A percentile compares a stretch with the other conserved stretches of the same genome.
These are phyloP conservation scores for Trametes sanguinea DNA, from an alignment of 768 basidiomycete genomes.

Conservation along the genomic window DNA sequence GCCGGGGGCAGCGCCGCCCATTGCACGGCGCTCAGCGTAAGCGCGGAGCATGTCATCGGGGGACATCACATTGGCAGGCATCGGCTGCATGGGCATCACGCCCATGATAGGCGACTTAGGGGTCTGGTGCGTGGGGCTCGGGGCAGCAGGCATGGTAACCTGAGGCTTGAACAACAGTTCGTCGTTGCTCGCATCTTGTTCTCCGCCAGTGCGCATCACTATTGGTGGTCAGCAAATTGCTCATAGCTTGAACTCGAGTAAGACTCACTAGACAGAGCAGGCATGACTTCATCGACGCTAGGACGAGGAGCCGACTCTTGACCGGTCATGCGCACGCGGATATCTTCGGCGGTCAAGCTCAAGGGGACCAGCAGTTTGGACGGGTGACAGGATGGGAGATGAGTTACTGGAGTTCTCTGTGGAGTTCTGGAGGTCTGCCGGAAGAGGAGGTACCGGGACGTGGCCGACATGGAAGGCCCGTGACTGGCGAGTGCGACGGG, in stretches of 20 bases:
- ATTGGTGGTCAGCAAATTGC: conserved; percentile 9
- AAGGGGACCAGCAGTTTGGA: conserved; percentile 45
- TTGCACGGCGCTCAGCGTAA: conserved; percentile 55
- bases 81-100: conserved; percentile 44
- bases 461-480: conserved; percentile 45
- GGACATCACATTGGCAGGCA: conserved; percentile 47
- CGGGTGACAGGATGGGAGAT: conserved; percentile 42
- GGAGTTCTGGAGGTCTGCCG: conserved; percentile 32
- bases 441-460: conserved; percentile 47
- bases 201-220: conserved; percentile 74
- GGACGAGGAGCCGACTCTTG: conserved; percentile 37
- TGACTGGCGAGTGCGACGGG: conserved; percentile 41
- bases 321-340: conserved; percentile 51
- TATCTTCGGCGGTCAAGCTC: conserved; percentile 60
- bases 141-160: conserved; percentile 29
- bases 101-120: conserved; percentile 39
- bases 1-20: conserved; percentile 29
- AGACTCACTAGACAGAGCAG: conserved; percentile 65
- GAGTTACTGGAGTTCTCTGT: conserved; percentile 17
- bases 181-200: conserved; percentile 37
- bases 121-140: conserved; percentile 26
- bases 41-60: conserved; percentile 81
- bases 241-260: background rate
- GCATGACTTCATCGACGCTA: conserved; percentile 60
- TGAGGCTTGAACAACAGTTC: conserved; percentile 43